Base-by-base conservation (phyloP, 768 basidiomycete species). In the Suillus occidentalis region DNA sequence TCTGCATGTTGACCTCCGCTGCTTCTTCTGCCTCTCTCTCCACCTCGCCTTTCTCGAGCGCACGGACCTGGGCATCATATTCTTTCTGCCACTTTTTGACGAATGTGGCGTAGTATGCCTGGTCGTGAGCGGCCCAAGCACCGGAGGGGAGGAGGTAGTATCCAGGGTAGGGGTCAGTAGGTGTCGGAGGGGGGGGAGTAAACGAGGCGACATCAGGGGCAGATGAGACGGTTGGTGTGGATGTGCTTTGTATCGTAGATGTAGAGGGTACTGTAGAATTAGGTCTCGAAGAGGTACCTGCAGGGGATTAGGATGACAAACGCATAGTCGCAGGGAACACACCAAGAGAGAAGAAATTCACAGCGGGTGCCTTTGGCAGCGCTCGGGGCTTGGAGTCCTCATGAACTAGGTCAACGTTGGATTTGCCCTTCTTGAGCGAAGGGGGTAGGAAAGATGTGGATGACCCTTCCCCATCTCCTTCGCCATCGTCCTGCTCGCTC, bases 111-210 rank as follows among this genome's bases (percentile, higher is more conserved):
- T 91, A 95, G 74, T 91, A 92, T 40, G 72, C 82, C 0, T 85
- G 76, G 60, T 95, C 91, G 71, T 94, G 83, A 0, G 88, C 86
- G 31, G 85, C 89, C 87, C 93, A 96, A 40, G 83, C 76, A 20
- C 94, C 94, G 8, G 91, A 89, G 0, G 94, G 92, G 22, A 90
- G 82, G 62, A 89, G 87, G 69, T 95, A 94, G 78, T 95, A 95
- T 7, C 94, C 94, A 1, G 94, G 94, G 74, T 94, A 93, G 18
- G 86, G 85, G 71, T 95, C 94, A 9, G 81, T 80, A 4, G 85
- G 84, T 7, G 87, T 89, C 1, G 94, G 93, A 61, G 89, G 87
- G 1, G 92, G 93, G 0, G 88, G 86, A 49, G 84, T 80, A 68
- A 89, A 93, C 52, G 85, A 86, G 6, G 89, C 83, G 13, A 94